These are phyloP conservation scores for Phycomyces blakesleeanus DNA, from an alignment of 192 early-diverging fungal genomes.

Conservation along the genomic window DNA sequence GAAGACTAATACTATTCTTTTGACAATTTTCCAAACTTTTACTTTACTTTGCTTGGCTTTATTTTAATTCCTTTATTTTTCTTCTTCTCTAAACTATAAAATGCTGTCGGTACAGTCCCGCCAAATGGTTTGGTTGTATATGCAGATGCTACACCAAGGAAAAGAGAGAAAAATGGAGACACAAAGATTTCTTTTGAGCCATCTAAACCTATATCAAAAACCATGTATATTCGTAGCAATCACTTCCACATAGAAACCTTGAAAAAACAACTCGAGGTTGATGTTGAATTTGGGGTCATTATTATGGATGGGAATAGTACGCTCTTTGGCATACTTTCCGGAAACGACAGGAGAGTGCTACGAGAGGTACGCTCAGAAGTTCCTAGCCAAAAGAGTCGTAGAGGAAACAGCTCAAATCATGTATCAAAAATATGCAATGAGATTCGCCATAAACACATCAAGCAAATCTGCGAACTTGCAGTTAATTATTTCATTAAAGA, in stretches of 20 bases:
- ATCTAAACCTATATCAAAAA: conserved; percentile 97
- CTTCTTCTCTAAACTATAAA: not conserved
- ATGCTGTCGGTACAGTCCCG: conserved; percentile 65
- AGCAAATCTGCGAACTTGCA: conserved; percentile 93
- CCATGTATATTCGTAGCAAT: conserved; percentile 96
- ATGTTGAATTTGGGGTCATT: conserved; percentile 96
- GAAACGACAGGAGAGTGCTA: conserved; percentile 89
- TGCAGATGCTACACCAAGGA: conserved; percentile 92
- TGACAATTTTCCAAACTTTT: too few relatives aligned
- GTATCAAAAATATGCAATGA: conserved; percentile 97
- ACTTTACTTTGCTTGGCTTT: not conserved
- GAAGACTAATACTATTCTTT: too few relatives aligned
- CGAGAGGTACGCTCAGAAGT: conserved; percentile 93
- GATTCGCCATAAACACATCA: conserved; percentile 97
- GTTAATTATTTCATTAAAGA: conserved; percentile 91
- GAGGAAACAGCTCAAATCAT: conserved; percentile 99
- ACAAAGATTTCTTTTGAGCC: conserved; percentile 98
- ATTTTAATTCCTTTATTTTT: conserved; percentile 2
- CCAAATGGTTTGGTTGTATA: conserved; percentile 93
- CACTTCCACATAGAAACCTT: conserved; percentile 97
- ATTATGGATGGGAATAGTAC: conserved; percentile 97
- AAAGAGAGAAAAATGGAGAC: conserved; percentile 98
- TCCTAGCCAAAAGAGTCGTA: conserved; percentile 99
- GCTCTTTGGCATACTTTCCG: conserved; percentile 88
- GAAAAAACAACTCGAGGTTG: conserved; percentile 83